Conservation (phyloP, 2,329 filamentous ascomycete genomes). For the Ascochyta lentis region DNA sequence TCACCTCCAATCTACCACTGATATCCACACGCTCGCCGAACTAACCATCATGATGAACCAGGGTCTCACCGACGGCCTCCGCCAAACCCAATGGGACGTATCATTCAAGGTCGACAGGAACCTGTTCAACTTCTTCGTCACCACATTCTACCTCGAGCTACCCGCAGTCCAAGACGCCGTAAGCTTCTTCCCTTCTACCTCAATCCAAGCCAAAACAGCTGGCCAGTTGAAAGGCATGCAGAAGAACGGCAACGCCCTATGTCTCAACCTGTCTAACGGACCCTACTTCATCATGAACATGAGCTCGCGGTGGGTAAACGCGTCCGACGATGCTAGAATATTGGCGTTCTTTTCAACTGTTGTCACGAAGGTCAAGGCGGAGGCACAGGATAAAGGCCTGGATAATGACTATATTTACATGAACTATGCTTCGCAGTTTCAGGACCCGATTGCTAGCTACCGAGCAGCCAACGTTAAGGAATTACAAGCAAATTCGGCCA, state of each 20-base stretch:
- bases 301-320: conserved; percentile 24
- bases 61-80: background rate
- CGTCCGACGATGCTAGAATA: conserved; percentile 24
- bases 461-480: conserved; percentile 46
- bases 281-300: conserved; percentile 29
- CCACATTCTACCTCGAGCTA: conserved; percentile 16
- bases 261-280: conserved; percentile 22
- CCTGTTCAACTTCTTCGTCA: conserved; percentile 16
- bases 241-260: conserved; percentile 26
- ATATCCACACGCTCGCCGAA: conserved; percentile 28
- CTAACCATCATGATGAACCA: conserved; percentile 20
- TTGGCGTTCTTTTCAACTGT: conserved; percentile 17
- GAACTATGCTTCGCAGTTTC: conserved; percentile 56
- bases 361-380: conserved; percentile 18
- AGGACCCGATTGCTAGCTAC: conserved; percentile 53
- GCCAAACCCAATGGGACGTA: conserved; percentile 19
- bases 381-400: conserved; percentile 14
- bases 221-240: conserved; percentile 29
- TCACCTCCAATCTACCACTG: conserved; percentile 29
- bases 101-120: conserved; percentile 18
- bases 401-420: conserved; percentile 51
- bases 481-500: conserved; percentile 43
- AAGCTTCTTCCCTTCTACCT: conserved; percentile 12
- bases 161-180: conserved; percentile 9
- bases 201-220: conserved; percentile 26